phyloP scores from a whole-genome alignment of 768 basidiomycete genomes.

The Tulasnella sp. region DNA sequence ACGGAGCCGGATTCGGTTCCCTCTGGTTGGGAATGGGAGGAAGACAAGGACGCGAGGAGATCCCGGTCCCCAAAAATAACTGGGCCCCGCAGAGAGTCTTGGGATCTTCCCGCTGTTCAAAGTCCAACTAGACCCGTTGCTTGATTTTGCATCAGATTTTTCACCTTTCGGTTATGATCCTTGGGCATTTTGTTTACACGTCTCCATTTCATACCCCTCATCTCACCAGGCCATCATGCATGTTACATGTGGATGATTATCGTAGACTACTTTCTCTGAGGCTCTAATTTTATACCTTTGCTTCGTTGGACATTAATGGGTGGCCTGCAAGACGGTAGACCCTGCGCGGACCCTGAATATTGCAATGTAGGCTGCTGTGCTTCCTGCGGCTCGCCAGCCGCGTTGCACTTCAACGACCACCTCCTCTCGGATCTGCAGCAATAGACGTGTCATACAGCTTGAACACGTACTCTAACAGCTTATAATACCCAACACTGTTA shows the following conservation, averaged over 20 bases:
- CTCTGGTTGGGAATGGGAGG: conserved; percentile 14
- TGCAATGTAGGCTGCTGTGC: not conserved
- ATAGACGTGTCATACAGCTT: not conserved
- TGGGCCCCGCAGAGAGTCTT: not conserved
- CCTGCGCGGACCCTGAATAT: not conserved
- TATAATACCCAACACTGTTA: not conserved
- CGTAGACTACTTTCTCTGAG: not conserved
- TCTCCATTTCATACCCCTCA: not conserved
- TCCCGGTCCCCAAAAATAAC: not conserved
- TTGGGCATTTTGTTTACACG: not conserved
- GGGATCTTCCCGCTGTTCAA: conserved; percentile 4
- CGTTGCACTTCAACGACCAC: not conserved
- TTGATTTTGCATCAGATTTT: not conserved
- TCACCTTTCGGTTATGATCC: not conserved
- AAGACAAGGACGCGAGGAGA: conserved; percentile 2
- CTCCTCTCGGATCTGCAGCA: not conserved
- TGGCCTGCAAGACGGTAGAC: not conserved
- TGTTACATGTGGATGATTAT: not conserved
- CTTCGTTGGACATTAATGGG: not conserved
- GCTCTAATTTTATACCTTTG: not conserved
- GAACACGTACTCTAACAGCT: not conserved
- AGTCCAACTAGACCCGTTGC: not conserved
- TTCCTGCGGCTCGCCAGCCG: not conserved
- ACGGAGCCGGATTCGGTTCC: not conserved
- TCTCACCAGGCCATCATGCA: not conserved